Evolutionary conservation across 1,284 basidiomycete genomes (phyloP), one percentile per base, ranked within the genome.

Genomic region (Ceratobasidium theobromae): DNA sequence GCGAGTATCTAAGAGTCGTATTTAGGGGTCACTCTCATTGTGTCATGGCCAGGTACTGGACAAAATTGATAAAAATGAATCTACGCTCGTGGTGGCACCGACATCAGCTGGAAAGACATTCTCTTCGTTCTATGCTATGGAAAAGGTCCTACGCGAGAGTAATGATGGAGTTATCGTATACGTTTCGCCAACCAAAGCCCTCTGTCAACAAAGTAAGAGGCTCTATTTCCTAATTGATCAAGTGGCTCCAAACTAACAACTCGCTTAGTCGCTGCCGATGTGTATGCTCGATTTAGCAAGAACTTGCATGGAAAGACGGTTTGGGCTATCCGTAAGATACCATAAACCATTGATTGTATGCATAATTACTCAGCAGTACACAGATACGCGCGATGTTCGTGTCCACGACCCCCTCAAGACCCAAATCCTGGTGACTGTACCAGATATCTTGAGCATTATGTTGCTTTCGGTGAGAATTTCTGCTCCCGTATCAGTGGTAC

Each of bases 91-190:
- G 16, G 84, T 88, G 55, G 87, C 74, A 2, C 74, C 74, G 6
- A 75, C 74, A 8, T 70, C 69, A 27, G 67, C 69, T 2, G 72
- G 72, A 33, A 89, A 89, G 73, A 89, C 88, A 0, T 89, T 89
- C 72, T 87, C 89, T 46, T 87, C 86, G 2, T 89, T 81, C 73
- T 88, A 88, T 69, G 86, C 87, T 0, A 89, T 89, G 87, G 87
- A 88, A 73, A 81, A 82, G 67, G 76, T 87, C 12, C 74, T 89
- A 4, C 76, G 84, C 62, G 77, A 77, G 32, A 84, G 84, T 0
- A 83, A 88, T 70, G 81, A 87, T 52, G 86, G 84, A 0, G 79
- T 88, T 40, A 72, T 89, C 33, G 82, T 89, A 14, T 64, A 64
- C 40, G 81, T 89, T 30, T 86, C 88, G 0, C 87, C 86, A 0